Evolutionary conservation across 352 stramenopile species (phyloP).

Genomic region (Globisporangium canariense): DNA sequence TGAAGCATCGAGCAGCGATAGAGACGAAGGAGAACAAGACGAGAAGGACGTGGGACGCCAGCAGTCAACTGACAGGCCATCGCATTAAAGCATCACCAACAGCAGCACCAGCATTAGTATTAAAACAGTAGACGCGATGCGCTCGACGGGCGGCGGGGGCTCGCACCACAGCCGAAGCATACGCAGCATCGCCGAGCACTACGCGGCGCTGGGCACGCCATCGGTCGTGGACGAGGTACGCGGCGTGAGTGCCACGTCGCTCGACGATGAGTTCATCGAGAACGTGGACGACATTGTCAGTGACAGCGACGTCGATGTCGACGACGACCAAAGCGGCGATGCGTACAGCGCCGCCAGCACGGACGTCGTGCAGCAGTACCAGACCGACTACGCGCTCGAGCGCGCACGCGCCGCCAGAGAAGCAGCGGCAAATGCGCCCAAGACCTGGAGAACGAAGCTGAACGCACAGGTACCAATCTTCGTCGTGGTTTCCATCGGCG

Average conservation of each 20-base stretch:
- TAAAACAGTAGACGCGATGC: neutral
- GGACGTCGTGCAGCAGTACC: neutral
- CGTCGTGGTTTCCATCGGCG: conserved; percentile 38
- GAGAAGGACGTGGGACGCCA: neutral
- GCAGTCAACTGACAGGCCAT: neutral
- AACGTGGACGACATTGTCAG: conserved; percentile 21
- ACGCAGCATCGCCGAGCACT: conserved; percentile 48
- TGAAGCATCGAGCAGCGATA: neutral
- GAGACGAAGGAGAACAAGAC: neutral
- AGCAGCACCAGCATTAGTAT: too few relatives aligned
- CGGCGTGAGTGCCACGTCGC: conserved; percentile 30
- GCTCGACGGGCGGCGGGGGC: conserved; percentile 1
- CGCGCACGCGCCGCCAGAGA: neutral
- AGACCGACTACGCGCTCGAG: conserved; percentile 3
- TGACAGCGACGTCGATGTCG: neutral
- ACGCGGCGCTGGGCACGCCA: conserved; percentile 28
- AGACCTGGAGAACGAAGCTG: conserved; percentile 14
- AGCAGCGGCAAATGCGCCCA: neutral
- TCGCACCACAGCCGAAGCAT: conserved; percentile 25
- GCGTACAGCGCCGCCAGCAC: conserved; percentile 14
- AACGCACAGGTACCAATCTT: conserved; percentile 31
- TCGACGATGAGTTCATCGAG: conserved; percentile 23
- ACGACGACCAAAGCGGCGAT: conserved; percentile 19
- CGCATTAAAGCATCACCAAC: neutral
- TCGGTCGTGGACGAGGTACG: conserved; percentile 11